These are phyloP conservation scores for Penicillium riverlandense DNA, from an alignment of 495 filamentous ascomycete genomes.

Conservation along the genomic window DNA sequence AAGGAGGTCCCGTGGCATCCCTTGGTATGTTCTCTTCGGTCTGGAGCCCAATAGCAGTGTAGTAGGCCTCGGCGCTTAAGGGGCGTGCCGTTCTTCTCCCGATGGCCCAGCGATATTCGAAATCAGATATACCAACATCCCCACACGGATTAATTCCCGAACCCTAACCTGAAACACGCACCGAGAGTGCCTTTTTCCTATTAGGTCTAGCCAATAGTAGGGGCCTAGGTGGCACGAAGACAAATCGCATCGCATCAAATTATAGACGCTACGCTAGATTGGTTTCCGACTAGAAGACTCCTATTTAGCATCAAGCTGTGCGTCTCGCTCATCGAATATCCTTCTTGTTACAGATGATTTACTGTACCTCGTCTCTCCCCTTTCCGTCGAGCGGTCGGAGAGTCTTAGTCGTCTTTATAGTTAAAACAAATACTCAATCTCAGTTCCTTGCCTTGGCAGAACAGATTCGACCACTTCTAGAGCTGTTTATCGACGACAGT, in stretches of 20 bases:
- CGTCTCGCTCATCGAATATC: constrained; percentile 8
- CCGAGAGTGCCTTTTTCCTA: constrained; percentile 20
- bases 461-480: constrained; percentile 1
- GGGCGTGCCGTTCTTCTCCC: too few species aligned
- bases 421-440: constrained; percentile 10
- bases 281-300: constrained; percentile 5
- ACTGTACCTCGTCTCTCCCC: constrained; percentile 8
- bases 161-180: too few species aligned
- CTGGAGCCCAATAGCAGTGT: too few species aligned
- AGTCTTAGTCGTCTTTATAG: constrained; percentile 6
- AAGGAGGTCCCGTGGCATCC: too few species aligned
- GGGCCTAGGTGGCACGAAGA: constrained; percentile 8
- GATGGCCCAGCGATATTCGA: too few species aligned
- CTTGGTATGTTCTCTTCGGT: too few species aligned
- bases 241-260: constrained; percentile 16
- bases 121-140: too few species aligned
- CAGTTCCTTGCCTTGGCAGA: constrained; percentile 7
- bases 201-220: constrained; percentile 20
- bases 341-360: constrained; percentile 3
- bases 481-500: constrained; percentile 6
- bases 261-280: constrained; percentile 17
- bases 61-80: too few species aligned
- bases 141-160: too few species aligned
- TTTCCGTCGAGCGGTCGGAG: neutral
- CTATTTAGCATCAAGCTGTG: constrained; percentile 11